These are phyloP conservation scores for Penicillium psychrosexuale DNA, from an alignment of 2,329 filamentous ascomycete genomes.

Conservation along the genomic window DNA sequence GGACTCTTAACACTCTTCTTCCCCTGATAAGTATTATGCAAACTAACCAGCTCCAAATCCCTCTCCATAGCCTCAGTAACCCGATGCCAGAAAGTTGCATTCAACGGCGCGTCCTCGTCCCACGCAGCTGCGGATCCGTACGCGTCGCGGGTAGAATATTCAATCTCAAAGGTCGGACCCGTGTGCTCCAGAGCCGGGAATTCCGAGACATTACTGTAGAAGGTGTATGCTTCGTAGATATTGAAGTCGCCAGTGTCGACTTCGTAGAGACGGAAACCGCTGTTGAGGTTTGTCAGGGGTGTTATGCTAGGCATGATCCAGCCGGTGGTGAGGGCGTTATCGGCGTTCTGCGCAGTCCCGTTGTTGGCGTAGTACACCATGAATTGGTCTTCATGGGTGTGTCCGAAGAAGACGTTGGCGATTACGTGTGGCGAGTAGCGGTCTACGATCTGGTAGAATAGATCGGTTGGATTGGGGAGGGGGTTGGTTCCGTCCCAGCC, in stretches of 20 bases:
- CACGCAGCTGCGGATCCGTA: constrained; percentile 48
- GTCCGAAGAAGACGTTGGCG: constrained; percentile 54
- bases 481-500: constrained; percentile 58
- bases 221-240: constrained; percentile 55
- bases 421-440: constrained; percentile 56
- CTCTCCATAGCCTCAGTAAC: constrained; percentile 58
- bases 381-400: constrained; percentile 55
- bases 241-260: constrained; percentile 55
- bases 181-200: constrained; percentile 40
- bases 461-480: constrained; percentile 52
- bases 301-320: constrained; percentile 55
- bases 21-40: constrained; percentile 53
- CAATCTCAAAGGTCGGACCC: constrained; percentile 50
- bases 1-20: constrained; percentile 52
- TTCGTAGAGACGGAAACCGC: constrained; percentile 54
- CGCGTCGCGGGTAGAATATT: constrained; percentile 52
- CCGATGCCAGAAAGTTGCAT: constrained; percentile 59
- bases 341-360: constrained; percentile 42
- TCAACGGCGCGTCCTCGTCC: constrained; percentile 51
- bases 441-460: constrained; percentile 56
- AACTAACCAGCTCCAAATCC: constrained; percentile 48
- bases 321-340: constrained; percentile 48
- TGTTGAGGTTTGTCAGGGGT: constrained; percentile 55
- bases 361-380: constrained; percentile 56
- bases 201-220: constrained; percentile 50